Conservation (phyloP, 2,329 filamentous ascomycete species). For the Cladophialophora carrionii region DNA sequence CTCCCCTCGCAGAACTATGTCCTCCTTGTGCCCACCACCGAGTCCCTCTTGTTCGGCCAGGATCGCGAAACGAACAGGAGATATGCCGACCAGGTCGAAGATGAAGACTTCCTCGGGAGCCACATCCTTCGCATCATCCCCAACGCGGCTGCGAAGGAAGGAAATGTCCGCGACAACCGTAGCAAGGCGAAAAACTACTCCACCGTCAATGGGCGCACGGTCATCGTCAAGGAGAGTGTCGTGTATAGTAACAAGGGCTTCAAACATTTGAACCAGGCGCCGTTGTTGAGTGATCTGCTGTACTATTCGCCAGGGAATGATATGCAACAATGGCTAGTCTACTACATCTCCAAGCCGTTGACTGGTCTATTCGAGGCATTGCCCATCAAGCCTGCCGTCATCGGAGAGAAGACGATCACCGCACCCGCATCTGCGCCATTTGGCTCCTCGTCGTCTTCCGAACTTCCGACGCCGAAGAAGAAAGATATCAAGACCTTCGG, state of each 20-base stretch:
- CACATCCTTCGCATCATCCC: constrained; percentile 87
- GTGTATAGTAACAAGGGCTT: constrained; percentile 98
- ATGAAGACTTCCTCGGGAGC: constrained; percentile 93
- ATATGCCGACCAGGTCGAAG: constrained; percentile 78
- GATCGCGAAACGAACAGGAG: constrained; percentile 80
- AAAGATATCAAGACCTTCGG: constrained; percentile 91
- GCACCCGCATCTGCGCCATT: constrained; percentile 26
- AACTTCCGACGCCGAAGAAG: constrained; percentile 63
- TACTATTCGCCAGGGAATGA: constrained; percentile 91
- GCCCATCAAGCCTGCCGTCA: constrained; percentile 42
- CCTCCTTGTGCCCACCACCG: constrained; percentile 89
- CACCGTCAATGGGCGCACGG: constrained; percentile 87
- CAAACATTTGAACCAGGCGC: constrained; percentile 86
- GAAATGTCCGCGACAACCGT: constrained; percentile 79
- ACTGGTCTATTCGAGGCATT: constrained; percentile 79
- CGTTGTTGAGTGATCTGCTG: constrained; percentile 78
- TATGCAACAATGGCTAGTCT: constrained; percentile 90
- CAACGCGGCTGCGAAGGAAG: constrained; percentile 56
- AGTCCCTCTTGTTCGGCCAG: constrained; percentile 83
- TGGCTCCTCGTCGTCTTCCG: constrained; percentile 39
- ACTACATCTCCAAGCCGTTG: constrained; percentile 89
- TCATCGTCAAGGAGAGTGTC: constrained; percentile 90
- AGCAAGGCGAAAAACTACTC: constrained; percentile 93
- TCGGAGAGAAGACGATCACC: constrained; percentile 37
- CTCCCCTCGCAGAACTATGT: constrained; percentile 88